Conservation (phyloP, 371 early-diverging fungal genomes). For the Catenaria anguillulae region DNA sequence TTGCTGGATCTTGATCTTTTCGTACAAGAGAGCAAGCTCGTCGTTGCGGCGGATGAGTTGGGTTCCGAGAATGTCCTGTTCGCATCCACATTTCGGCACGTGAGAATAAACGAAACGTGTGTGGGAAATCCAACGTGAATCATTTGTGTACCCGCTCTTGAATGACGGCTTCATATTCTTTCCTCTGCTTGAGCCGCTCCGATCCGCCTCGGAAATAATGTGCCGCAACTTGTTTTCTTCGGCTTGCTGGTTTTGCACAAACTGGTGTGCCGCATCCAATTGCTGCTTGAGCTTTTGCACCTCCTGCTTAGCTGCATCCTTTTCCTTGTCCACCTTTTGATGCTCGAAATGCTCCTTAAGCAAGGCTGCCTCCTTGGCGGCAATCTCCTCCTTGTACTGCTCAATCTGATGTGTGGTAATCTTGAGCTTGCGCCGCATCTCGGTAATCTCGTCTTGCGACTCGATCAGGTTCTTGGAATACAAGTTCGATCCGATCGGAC, state of each 20-base stretch:
- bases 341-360: slow-evolving; percentile 33
- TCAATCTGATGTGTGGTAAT: slow-evolving; percentile 25
- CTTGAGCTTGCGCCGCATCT: slow-evolving; percentile 22
- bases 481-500: slow-evolving; percentile 25
- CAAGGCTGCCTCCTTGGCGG: slow-evolving; percentile 19
- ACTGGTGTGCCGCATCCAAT: slow-evolving; percentile 23
- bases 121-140: no score
- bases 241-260: slow-evolving; percentile 25
- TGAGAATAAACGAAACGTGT: neutral
- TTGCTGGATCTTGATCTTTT: slow-evolving; percentile 24
- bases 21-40: slow-evolving; percentile 21
- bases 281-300: slow-evolving; percentile 29
- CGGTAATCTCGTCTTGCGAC: slow-evolving; percentile 19
- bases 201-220: slow-evolving; percentile 31
- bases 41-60: slow-evolving; percentile 20
- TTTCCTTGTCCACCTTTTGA: slow-evolving; percentile 32
- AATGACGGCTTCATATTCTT: slow-evolving; percentile 29
- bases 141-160: slow-evolving; percentile 32
- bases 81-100: no score
- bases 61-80: slow-evolving; percentile 21
- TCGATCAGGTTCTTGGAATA: slow-evolving; percentile 26
- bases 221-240: slow-evolving; percentile 34
- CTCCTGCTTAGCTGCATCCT: slow-evolving; percentile 24
- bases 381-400: slow-evolving; percentile 26
- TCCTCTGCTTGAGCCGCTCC: slow-evolving; percentile 27